Evolutionary conservation across 306 rosid species (phyloP).

Genomic region (Quercus suber): DNA sequence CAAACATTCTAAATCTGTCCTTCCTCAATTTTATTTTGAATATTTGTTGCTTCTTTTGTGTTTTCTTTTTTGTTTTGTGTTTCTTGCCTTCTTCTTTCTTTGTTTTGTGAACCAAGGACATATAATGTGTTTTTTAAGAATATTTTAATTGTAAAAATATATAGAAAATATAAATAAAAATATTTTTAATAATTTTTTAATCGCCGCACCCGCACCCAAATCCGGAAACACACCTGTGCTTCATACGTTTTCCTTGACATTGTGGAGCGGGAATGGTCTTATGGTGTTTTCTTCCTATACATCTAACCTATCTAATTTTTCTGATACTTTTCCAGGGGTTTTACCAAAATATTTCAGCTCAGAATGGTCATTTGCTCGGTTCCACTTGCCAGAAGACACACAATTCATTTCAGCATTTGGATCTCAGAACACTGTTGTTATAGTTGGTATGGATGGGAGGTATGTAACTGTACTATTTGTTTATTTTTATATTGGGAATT

Average conservation of each 20-base stretch:
- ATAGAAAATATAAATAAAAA: too few relatives aligned
- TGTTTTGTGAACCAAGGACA: too few relatives aligned
- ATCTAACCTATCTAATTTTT: conserved; percentile 3
- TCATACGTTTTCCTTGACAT: background rate
- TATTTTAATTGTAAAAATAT: too few relatives aligned
- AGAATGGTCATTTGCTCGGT: conserved; percentile 95
- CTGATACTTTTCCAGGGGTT: conserved; percentile 49
- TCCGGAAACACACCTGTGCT: too few relatives aligned
- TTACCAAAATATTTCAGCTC: conserved; percentile 98
- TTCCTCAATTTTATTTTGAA: too few relatives aligned
- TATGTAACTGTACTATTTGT: conserved; percentile 16
- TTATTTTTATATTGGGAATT: background rate
- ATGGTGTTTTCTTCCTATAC: conserved; percentile 3
- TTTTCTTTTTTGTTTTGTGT: too few relatives aligned
- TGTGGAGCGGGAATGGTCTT: background rate
- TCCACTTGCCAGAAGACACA: conserved; percentile 72
- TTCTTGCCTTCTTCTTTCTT: too few relatives aligned
- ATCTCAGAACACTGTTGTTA: conserved; percentile 59
- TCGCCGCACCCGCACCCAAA: too few relatives aligned
- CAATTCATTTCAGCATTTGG: conserved; percentile 86
- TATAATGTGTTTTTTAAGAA: too few relatives aligned
- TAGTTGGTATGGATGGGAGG: conserved; percentile 94
- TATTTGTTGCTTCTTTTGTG: too few relatives aligned
- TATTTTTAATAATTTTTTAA: too few relatives aligned
- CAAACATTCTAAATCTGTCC: too few relatives aligned